Conservation (phyloP, 2,329 filamentous ascomycete genomes). For the Pseudocercospora vitis region DNA sequence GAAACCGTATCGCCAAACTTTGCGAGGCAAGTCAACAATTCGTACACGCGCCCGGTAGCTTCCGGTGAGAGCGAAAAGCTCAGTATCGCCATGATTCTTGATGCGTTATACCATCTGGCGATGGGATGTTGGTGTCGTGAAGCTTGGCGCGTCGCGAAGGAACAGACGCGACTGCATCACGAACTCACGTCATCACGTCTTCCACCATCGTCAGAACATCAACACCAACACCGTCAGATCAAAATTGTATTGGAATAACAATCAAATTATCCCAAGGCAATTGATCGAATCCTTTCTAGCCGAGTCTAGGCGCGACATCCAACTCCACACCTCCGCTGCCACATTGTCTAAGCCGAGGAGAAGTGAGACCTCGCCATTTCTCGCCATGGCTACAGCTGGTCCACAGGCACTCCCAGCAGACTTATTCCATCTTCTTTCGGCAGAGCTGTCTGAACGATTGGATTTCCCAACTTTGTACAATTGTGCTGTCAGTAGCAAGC, state of each 20-base stretch:
- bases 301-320: too few relatives aligned
- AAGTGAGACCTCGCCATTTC: neutral
- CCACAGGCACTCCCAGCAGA: conserved; percentile 53
- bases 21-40: conserved; percentile 70
- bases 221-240: conserved; percentile 7
- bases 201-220: conserved; percentile 10
- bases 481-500: conserved; percentile 57
- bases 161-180: conserved; percentile 10
- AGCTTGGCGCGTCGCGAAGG: conserved; percentile 11
- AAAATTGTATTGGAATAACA: neutral
- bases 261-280: too few relatives aligned
- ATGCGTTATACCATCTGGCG: conserved; percentile 9
- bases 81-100: conserved; percentile 50
- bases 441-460: conserved; percentile 55
- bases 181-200: conserved; percentile 11
- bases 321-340: neutral
- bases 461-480: conserved; percentile 63
- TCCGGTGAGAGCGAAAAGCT: conserved; percentile 74
- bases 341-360: too few relatives aligned
- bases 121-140: conserved; percentile 9
- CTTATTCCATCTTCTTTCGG: conserved; percentile 61
- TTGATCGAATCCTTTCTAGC: too few relatives aligned
- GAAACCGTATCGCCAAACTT: conserved; percentile 80
- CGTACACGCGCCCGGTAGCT: conserved; percentile 68
- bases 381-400: conserved; percentile 16